These are phyloP conservation scores for Incumbomyces delicatus DNA, from an alignment of 2,329 filamentous ascomycete genomes.

Conservation along the genomic window DNA sequence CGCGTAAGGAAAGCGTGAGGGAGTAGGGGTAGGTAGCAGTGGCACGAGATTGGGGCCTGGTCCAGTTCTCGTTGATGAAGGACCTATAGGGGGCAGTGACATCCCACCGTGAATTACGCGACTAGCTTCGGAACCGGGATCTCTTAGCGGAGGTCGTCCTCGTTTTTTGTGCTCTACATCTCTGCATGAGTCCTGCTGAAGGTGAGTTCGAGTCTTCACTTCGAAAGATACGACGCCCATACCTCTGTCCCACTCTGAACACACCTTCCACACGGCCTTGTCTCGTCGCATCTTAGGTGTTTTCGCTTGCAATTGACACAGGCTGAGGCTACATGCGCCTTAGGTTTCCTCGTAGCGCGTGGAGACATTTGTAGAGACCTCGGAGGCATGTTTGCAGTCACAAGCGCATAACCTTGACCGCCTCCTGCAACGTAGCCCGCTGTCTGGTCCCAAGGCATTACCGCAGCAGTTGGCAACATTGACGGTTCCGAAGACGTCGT, in stretches of 20 bases:
- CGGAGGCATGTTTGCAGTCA: constrained; percentile 15
- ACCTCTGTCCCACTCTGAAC: constrained; percentile 38
- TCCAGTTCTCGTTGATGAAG: background rate
- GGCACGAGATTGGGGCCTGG: background rate
- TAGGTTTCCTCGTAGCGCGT: constrained; percentile 34
- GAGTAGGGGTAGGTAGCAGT: constrained; percentile 1
- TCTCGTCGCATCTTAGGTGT: constrained; percentile 37
- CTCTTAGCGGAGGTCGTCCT: constrained; percentile 30
- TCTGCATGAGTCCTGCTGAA: constrained; percentile 31
- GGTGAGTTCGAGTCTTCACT: constrained; percentile 9
- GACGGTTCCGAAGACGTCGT: constrained; percentile 10
- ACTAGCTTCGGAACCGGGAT: constrained; percentile 9
- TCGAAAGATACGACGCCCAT: constrained; percentile 18
- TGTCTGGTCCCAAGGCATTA: constrained; percentile 10
- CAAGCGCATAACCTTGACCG: constrained; percentile 15
- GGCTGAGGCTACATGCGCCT: constrained; percentile 39
- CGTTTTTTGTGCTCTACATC: constrained; percentile 41
- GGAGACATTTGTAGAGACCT: constrained; percentile 22
- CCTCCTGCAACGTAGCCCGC: constrained; percentile 18
- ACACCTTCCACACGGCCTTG: constrained; percentile 36
- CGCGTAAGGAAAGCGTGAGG: background rate
- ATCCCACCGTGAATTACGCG: background rate
- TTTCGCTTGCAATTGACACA: constrained; percentile 42
- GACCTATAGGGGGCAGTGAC: background rate
- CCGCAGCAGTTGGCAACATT: constrained; percentile 14